Evolutionary conservation across 495 filamentous ascomycete species (phyloP).

Genomic region (Staphylotrichum tortipilum): DNA sequence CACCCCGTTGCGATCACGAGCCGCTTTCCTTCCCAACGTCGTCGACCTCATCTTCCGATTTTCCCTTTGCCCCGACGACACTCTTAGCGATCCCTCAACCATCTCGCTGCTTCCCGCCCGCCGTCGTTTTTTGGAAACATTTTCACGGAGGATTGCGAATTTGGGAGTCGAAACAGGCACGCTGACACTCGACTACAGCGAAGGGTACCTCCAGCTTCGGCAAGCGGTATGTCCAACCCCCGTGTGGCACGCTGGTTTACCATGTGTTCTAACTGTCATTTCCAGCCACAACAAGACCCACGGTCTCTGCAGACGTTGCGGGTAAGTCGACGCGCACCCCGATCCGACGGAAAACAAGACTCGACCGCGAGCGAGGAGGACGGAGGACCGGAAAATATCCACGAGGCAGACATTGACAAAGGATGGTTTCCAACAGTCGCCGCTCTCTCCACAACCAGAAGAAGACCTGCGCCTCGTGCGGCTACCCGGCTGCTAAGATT

Average conservation of each 20-base stretch:
- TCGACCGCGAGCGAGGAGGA: constrained; percentile 1
- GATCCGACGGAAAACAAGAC: constrained; percentile 5
- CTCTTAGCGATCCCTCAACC: neutral
- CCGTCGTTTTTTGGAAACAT: neutral
- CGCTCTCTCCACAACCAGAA: constrained; percentile 99
- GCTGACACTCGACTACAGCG: constrained; percentile 37
- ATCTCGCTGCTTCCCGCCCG: neutral
- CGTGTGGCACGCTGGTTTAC: too few relatives aligned
- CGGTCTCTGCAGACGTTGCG: constrained; percentile 98
- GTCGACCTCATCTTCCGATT: neutral
- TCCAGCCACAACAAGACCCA: constrained; percentile 94
- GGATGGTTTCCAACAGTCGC: constrained; percentile 60
- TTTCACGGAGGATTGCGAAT: neutral
- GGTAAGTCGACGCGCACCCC: constrained; percentile 49
- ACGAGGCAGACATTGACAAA: constrained; percentile 20
- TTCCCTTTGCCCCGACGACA: neutral
- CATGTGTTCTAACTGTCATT: constrained; percentile 14
- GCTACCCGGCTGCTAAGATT: constrained; percentile 93
- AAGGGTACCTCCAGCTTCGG: constrained; percentile 98
- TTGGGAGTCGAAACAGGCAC: neutral
- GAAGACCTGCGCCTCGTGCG: constrained; percentile 93
- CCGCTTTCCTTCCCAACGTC: neutral
- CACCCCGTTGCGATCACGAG: neutral
- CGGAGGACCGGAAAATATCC: constrained; percentile 9
- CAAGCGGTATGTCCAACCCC: constrained; percentile 51